Conservation (phyloP, 495 filamentous ascomycete genomes). For the Pyrenula massariospora region DNA sequence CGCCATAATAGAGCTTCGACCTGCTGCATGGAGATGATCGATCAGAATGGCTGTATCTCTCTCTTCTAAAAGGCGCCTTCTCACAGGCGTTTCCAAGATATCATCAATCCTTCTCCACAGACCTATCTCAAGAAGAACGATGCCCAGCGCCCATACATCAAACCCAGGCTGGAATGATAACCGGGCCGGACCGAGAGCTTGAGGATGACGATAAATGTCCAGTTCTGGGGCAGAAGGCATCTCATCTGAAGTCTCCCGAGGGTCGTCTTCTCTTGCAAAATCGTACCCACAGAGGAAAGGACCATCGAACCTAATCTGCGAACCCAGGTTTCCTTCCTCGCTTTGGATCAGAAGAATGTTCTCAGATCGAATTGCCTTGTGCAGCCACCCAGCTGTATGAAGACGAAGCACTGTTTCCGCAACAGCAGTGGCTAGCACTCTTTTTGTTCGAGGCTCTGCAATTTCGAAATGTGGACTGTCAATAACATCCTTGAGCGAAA, state of each 20-base stretch:
- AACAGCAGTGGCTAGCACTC: constrained; percentile 2
- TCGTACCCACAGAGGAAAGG: constrained; percentile 3
- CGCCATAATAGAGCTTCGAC: no score
- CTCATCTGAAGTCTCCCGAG: constrained; percentile 2
- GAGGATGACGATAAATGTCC: constrained; percentile 10
- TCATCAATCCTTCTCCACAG: constrained; percentile 4
- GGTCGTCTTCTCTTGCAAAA: constrained; percentile 5
- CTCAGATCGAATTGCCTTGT: constrained; percentile 7
- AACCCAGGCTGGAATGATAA: constrained; percentile 1
- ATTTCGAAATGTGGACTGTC: neutral
- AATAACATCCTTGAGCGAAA: neutral
- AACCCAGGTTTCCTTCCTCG: neutral
- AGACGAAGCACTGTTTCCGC: constrained; percentile 5
- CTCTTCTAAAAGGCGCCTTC: no score
- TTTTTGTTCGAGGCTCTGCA: no score
- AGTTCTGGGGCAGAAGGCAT: constrained; percentile 4
- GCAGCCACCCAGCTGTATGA: constrained; percentile 10
- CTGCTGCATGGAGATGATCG: no score
- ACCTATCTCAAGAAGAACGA: constrained; percentile 8
- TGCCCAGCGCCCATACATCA: constrained; percentile 8
- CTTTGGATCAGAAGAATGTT: constrained; percentile 5
- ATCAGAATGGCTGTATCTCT: no score
- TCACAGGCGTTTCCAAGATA: no score
- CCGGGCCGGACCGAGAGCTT: constrained; percentile 3
- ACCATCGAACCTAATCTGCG: no score